A percentile compares a stretch with the other conserved stretches of the same genome.
Evolutionary conservation across 23 red algal species (phyloP).

Genomic region (Rhodosorus marinus): DNA sequence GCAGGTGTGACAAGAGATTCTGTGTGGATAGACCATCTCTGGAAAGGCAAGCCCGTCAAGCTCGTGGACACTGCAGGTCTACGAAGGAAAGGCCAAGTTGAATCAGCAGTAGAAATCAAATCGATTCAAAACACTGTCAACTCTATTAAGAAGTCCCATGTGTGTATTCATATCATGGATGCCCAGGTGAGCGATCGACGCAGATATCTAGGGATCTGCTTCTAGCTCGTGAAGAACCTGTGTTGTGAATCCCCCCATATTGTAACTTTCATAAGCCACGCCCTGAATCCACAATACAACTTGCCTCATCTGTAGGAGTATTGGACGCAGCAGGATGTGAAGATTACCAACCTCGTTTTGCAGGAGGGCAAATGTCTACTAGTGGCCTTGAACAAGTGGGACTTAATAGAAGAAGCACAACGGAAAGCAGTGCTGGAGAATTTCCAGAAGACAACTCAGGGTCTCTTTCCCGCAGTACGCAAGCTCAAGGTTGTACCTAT

Average conservation of each 20-base stretch:
- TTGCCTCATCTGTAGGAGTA: too few relatives aligned
- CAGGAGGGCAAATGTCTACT: slow-evolving; percentile 31
- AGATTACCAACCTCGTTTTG: slow-evolving; percentile 13
- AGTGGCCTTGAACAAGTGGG: slow-evolving; percentile 54
- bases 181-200: too few relatives aligned
- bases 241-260: too few relatives aligned
- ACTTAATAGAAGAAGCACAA: slow-evolving; percentile 2
- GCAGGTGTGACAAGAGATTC: slow-evolving; percentile 87
- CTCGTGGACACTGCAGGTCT: slow-evolving; percentile 76
- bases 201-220: too few relatives aligned
- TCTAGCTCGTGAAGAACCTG: too few relatives aligned
- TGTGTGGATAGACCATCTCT: slow-evolving; percentile 38
- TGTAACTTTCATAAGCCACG: too few relatives aligned
- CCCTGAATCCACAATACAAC: too few relatives aligned
- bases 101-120: too few relatives aligned
- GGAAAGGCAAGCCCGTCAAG: slow-evolving; percentile 30
- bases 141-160: slow-evolving; percentile 47
- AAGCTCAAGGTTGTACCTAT: too few relatives aligned
- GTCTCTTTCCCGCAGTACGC: neutral
- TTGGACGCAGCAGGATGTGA: slow-evolving; percentile 22
- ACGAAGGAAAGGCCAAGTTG: too few relatives aligned
- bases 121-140: too few relatives aligned
- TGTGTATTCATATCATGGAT: slow-evolving; percentile 48
- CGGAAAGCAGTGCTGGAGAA: neutral
- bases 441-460: neutral